Evolutionary conservation across 202 grass and related monocot species (phyloP), one percentile per base, ranked within the genome.

Genomic region (Cymbopogon flexuosus): DNA sequence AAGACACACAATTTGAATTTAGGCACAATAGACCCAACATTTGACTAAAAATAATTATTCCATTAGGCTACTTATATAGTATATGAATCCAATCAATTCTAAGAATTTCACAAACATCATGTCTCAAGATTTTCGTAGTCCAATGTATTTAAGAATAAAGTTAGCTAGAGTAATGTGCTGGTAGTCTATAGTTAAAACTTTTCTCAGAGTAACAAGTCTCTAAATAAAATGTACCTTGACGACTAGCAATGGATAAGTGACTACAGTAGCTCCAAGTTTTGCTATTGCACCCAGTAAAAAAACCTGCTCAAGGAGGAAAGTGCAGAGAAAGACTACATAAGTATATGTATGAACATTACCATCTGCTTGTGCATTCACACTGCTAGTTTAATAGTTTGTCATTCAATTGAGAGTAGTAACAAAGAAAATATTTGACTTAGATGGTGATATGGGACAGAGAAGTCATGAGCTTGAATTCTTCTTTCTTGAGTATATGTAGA

Each of bases 261-360:
- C 75, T 69, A 91, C 66, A 70, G 96, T 99, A 75, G 96, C 96
- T 84, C 92, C 92, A 36, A 99, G 60, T 86, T 99, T 99, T 80
- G 96, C 96, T 35, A 95, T 81, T 80, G 96, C 96, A 35, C 92
- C 96, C 45, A 99, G 83, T 49, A 93, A 95, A 74, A 99, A 99
- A 65, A 98, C 92, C 95, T 98, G 86, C 59, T 73, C 62, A 79
- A 83, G 34, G 41, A 22, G 15, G 15, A 64, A 87, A 84, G 67
- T 75, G 54, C n/a, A 45, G 2, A 79, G 69, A 62, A 76, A 12
- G 12, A 31, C 67, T 6, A 54, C 8, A 72, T 1, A 75, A 76
- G 62, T 58, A 30, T 34, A 79, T 47, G 35, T 36, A 36, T 46
- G 39, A 60, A 78, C 49, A 68, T 62, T 78, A 61, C 12, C 14